These are phyloP conservation scores for Fistulinella prunicolor DNA, from an alignment of 768 basidiomycete species.

Conservation along the genomic window DNA sequence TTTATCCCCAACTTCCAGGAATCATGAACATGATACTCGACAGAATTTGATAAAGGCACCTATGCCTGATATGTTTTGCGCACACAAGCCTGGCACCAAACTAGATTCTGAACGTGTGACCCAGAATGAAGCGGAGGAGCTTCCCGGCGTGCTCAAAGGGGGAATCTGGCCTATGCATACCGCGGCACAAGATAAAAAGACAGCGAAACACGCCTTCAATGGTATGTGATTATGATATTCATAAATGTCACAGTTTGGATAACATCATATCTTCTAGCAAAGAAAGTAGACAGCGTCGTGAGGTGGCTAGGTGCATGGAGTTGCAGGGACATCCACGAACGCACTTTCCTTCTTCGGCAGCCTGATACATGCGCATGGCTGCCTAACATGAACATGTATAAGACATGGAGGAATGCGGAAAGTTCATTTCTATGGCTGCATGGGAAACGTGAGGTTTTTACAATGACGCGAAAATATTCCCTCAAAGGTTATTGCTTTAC, in stretches of 20 bases:
- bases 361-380: slow-evolving; percentile 16
- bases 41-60: background rate
- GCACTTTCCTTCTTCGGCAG: background rate
- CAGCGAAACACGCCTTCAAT: too few relatives aligned
- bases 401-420: slow-evolving; percentile 1
- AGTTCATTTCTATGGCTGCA: slow-evolving; percentile 11
- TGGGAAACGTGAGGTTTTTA: slow-evolving; percentile 10
- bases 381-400: background rate
- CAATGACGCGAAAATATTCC: background rate
- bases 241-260: too few relatives aligned
- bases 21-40: background rate
- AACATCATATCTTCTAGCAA: background rate
- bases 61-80: too few relatives aligned
- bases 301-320: slow-evolving; percentile 4
- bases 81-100: too few relatives aligned
- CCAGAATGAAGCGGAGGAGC: too few relatives aligned
- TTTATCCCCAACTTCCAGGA: background rate
- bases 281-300: slow-evolving; percentile 1
- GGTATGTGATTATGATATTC: too few relatives aligned
- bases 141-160: too few relatives aligned
- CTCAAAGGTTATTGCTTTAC: background rate
- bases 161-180: too few relatives aligned
- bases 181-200: too few relatives aligned
- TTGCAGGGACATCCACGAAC: background rate
- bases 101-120: too few relatives aligned